These are phyloP conservation scores for Saccharomycopsis amapae DNA, from an alignment of 805 yeast genomes.

Conservation along the genomic window DNA sequence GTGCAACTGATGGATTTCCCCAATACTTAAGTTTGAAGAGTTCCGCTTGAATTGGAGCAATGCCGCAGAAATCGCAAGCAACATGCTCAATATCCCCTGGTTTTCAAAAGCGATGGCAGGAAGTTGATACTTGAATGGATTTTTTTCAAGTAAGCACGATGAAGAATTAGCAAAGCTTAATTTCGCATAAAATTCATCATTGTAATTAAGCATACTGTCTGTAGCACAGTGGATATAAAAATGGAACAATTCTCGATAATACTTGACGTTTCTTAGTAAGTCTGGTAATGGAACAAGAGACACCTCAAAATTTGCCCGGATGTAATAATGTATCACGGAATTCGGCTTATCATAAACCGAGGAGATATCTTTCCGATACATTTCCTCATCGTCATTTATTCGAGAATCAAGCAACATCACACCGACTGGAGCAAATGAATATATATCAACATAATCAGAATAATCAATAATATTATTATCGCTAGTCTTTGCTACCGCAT, in stretches of 20 bases:
- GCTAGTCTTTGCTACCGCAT: background rate
- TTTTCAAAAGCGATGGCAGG: constrained; percentile 14
- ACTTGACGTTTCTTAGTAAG: constrained; percentile 49
- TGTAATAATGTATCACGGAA: background rate
- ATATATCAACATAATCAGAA: background rate
- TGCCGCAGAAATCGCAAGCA: constrained; percentile 14
- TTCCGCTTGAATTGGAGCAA: constrained; percentile 9
- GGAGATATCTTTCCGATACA: background rate
- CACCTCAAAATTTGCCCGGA: background rate
- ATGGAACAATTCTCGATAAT: constrained; percentile 53
- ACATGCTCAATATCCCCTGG: constrained; percentile 1
- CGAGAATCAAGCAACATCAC: constrained; percentile 1
- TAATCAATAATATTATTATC: background rate
- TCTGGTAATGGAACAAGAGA: constrained; percentile 49
- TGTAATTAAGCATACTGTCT: constrained; percentile 11
- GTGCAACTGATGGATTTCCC: constrained; percentile 6
- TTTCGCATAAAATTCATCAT: constrained; percentile 4
- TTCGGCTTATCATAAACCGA: constrained; percentile 3
- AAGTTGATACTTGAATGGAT: constrained; percentile 17
- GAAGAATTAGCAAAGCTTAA: background rate
- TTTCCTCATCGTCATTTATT: background rate
- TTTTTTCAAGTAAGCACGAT: background rate
- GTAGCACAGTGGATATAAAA: constrained; percentile 34
- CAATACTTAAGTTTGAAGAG: constrained; percentile 1
- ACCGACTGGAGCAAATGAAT: constrained; percentile 9